phyloP scores from a whole-genome alignment of 2,329 filamentous ascomycete genomes.

The Penicillium oxalicum region DNA sequence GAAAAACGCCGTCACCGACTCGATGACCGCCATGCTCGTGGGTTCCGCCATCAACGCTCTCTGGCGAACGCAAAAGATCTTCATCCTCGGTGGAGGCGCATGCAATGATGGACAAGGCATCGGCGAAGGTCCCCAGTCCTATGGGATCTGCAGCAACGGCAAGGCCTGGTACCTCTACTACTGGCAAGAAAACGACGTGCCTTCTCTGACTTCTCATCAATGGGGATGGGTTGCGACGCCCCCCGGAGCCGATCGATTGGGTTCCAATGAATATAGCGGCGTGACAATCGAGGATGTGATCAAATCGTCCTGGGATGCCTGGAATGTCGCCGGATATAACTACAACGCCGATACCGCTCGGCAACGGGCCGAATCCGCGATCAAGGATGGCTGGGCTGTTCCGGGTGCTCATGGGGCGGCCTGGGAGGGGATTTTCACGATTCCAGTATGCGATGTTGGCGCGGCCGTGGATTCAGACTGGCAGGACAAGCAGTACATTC shows the following conservation, averaged over 20 bases:
- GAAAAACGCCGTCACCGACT: slow-evolving; percentile 11
- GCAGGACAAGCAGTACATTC: slow-evolving; percentile 8
- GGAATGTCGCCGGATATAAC: slow-evolving; percentile 8
- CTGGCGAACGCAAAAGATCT: slow-evolving; percentile 11
- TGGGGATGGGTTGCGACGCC: slow-evolving; percentile 12
- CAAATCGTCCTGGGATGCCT: slow-evolving; percentile 14
- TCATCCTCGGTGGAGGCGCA: slow-evolving; percentile 13
- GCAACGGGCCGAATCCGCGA: slow-evolving; percentile 5
- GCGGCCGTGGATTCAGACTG: slow-evolving; percentile 4
- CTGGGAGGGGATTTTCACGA: slow-evolving; percentile 13
- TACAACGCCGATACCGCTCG: slow-evolving; percentile 2
- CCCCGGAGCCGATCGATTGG: slow-evolving; percentile 5
- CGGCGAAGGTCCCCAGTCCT: slow-evolving; percentile 6
- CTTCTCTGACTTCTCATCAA: slow-evolving; percentile 7
- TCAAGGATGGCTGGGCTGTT: slow-evolving; percentile 6
- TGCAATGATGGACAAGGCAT: slow-evolving; percentile 11
- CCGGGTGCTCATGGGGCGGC: slow-evolving; percentile 7
- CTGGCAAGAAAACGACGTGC: slow-evolving; percentile 10
- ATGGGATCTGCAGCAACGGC: slow-evolving; percentile 8
- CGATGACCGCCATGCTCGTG: slow-evolving; percentile 10
- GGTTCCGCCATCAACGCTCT: slow-evolving; percentile 10
- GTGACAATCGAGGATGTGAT: slow-evolving; percentile 7
- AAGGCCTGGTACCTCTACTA: slow-evolving; percentile 15
- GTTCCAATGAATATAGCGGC: slow-evolving; percentile 3
- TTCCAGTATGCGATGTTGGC: slow-evolving; percentile 9